Evolutionary conservation across 2,329 filamentous ascomycete genomes (phyloP).

Genomic region (Colletotrichum spaethianum): DNA sequence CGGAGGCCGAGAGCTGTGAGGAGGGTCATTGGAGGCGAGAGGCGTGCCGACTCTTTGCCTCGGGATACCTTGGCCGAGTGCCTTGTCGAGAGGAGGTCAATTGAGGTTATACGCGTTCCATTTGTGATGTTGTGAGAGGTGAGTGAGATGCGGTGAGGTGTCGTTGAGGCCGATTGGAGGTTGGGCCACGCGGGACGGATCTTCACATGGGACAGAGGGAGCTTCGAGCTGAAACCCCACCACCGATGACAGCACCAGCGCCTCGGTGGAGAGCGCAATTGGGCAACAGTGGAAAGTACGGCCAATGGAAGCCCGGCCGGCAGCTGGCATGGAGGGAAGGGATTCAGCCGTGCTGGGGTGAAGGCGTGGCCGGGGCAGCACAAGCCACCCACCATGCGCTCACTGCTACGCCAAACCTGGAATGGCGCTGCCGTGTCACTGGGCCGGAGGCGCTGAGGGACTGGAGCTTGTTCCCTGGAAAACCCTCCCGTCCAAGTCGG

Average conservation of each 20-base stretch:
- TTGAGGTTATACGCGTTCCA: slow-evolving; percentile 25
- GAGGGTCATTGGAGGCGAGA: slow-evolving; percentile 56
- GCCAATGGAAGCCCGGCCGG: slow-evolving; percentile 7
- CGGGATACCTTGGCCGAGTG: slow-evolving; percentile 8
- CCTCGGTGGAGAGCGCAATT: background rate
- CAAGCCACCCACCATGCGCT: background rate
- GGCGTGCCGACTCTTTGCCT: background rate
- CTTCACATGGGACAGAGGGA: slow-evolving; percentile 38
- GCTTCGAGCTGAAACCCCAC: slow-evolving; percentile 39
- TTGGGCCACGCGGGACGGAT: slow-evolving; percentile 9
- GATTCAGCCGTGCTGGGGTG: slow-evolving; percentile 10
- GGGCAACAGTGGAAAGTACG: background rate
- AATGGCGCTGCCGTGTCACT: slow-evolving; percentile 30
- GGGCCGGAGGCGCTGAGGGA: slow-evolving; percentile 20
- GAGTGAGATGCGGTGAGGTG: slow-evolving; percentile 22
- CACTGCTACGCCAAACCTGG: slow-evolving; percentile 23
- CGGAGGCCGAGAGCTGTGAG: slow-evolving; percentile 63
- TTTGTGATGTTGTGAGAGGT: slow-evolving; percentile 11
- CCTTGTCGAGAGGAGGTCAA: background rate
- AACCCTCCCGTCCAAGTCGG: slow-evolving; percentile 16
- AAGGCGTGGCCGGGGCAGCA: slow-evolving; percentile 22
- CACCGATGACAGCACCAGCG: slow-evolving; percentile 33
- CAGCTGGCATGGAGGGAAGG: slow-evolving; percentile 25
- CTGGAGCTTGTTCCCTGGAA: slow-evolving; percentile 41
- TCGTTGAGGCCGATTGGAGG: slow-evolving; percentile 17